phyloP scores from a whole-genome alignment of 2,329 filamentous ascomycete species.

The Talaromyces piceae region DNA sequence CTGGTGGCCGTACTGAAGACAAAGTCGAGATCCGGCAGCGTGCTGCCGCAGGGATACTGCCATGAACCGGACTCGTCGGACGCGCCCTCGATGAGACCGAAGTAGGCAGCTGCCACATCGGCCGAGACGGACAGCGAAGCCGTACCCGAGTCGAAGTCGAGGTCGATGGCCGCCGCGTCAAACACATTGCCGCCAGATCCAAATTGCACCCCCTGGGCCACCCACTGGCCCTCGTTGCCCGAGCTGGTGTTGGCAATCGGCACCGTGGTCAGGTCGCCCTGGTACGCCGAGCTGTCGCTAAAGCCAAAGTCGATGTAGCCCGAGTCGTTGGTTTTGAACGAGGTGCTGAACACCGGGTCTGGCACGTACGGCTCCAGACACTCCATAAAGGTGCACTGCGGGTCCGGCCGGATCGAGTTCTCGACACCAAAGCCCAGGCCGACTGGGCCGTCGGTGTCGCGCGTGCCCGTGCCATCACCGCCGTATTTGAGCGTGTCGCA shows the following conservation, averaged over 20 bases:
- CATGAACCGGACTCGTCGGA: neutral
- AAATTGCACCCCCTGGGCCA: neutral
- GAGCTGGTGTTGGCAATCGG: constrained; percentile 1
- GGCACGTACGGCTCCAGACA: neutral
- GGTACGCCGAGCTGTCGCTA: neutral
- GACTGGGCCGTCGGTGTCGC: neutral
- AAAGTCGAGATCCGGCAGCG: neutral
- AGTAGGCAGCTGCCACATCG: neutral
- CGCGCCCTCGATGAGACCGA: neutral
- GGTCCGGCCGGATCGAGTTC: neutral
- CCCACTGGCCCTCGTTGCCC: constrained; percentile 1
- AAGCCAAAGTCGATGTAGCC: neutral
- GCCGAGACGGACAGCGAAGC: neutral
- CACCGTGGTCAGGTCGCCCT: neutral
- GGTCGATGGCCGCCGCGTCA: neutral
- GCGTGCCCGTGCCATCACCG: neutral
- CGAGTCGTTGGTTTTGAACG: neutral
- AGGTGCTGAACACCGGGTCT: neutral
- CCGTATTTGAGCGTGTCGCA: neutral
- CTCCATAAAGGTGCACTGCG: neutral
- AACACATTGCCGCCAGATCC: neutral
- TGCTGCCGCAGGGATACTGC: neutral
- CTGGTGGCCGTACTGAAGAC: neutral
- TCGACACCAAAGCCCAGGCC: neutral
- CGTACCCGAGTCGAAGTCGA: neutral